Evolutionary conservation across 371 early-diverging fungal species (phyloP).

Genomic region (Rhizopus microsporus): DNA sequence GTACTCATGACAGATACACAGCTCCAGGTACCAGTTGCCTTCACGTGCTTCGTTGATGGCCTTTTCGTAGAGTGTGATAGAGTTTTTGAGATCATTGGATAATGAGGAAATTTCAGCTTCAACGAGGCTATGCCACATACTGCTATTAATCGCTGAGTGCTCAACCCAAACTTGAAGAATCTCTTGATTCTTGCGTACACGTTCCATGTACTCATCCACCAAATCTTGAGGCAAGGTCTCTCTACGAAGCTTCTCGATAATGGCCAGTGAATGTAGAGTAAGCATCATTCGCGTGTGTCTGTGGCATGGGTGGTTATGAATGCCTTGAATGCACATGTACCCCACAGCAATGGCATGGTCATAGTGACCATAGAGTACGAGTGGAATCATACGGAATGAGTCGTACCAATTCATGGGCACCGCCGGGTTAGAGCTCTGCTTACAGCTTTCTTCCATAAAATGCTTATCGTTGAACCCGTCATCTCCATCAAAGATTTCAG

Average conservation of each 20-base stretch:
- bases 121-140: conserved; percentile 38
- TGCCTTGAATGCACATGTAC: conserved; percentile 24
- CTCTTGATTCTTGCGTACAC: conserved; percentile 29
- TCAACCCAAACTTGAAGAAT: conserved; percentile 30
- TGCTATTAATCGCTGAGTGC: conserved; percentile 29
- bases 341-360: conserved; percentile 40
- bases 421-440: conserved; percentile 33
- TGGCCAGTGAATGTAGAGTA: conserved; percentile 34
- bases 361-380: conserved; percentile 46
- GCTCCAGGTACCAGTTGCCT: conserved; percentile 34
- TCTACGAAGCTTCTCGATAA: conserved; percentile 32
- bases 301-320: conserved; percentile 40
- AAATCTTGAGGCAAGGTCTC: conserved; percentile 19
- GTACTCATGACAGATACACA: conserved; percentile 40
- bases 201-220: conserved; percentile 16
- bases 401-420: conserved; percentile 45
- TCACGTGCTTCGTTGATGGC: conserved; percentile 40
- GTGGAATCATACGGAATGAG: conserved; percentile 38
- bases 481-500: conserved; percentile 42
- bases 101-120: conserved; percentile 38
- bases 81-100: conserved; percentile 19
- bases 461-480: conserved; percentile 47
- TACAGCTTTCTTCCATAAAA: conserved; percentile 38
- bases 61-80: conserved; percentile 34
- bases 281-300: conserved; percentile 41